Evolutionary conservation across 345 rosid genomes (phyloP).

Genomic region (Schrenkiella parvula): DNA sequence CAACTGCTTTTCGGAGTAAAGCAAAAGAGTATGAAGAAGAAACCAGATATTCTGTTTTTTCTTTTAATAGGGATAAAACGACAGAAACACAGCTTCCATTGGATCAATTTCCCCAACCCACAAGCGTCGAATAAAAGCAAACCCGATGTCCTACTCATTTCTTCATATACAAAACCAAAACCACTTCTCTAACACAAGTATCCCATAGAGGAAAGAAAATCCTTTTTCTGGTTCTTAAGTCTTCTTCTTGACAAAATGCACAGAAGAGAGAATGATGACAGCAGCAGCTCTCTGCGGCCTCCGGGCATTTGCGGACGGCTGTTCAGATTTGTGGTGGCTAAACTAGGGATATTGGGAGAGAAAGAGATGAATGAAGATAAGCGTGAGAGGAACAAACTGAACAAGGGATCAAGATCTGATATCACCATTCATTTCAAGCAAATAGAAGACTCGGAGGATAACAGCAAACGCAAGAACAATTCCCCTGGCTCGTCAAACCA

Average conservation of each 20-base stretch:
- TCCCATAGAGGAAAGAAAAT: constrained; percentile 2
- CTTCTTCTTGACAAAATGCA: constrained; percentile 25
- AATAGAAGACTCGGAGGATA: constrained; percentile 25
- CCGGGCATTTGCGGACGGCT: constrained; percentile 22
- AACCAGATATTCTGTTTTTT: constrained; percentile 10
- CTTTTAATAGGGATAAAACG: neutral
- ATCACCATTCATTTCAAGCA: constrained; percentile 32
- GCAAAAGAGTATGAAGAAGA: constrained; percentile 15
- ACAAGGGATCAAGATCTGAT: constrained; percentile 25
- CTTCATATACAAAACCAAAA: constrained; percentile 14
- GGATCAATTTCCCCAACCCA: constrained; percentile 19
- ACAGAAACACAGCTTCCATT: neutral
- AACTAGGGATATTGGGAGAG: constrained; percentile 17
- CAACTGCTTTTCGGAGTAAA: constrained; percentile 12
- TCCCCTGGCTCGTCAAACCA: constrained; percentile 11
- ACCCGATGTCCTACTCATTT: constrained; percentile 6
- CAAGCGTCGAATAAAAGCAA: constrained; percentile 28
- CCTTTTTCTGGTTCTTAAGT: neutral
- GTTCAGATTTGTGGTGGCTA: constrained; percentile 22
- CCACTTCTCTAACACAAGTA: constrained; percentile 8
- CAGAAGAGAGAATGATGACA: constrained; percentile 10
- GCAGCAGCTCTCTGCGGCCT: constrained; percentile 14
- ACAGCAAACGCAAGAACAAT: neutral
- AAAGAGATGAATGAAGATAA: constrained; percentile 13
- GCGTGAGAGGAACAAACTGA: constrained; percentile 20